These are phyloP conservation scores for Brassica balearica DNA, from an alignment of 441 rosid species.

Conservation along the genomic window DNA sequence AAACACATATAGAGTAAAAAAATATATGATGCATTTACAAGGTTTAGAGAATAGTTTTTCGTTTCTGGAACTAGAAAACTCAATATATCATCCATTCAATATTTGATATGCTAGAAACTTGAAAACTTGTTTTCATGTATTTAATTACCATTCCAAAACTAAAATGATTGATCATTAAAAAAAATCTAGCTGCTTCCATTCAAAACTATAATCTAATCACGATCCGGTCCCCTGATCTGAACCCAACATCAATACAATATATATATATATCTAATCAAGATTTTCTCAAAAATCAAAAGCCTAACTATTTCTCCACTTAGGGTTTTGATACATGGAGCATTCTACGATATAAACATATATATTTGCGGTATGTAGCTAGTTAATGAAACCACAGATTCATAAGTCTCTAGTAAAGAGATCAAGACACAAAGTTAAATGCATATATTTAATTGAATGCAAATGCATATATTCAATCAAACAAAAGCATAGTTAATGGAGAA, in stretches of 20 bases:
- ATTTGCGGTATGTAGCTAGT: constrained; percentile 12
- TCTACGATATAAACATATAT: background rate
- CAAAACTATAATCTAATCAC: constrained; percentile 27
- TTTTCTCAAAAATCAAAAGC: constrained; percentile 10
- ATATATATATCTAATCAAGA: background rate
- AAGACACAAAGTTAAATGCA: constrained; percentile 2
- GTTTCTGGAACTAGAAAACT: background rate
- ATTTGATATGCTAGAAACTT: constrained; percentile 21
- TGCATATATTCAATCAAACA: constrained; percentile 7
- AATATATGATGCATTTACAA: background rate
- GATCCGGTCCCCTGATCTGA: constrained; percentile 1
- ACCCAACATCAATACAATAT: background rate
- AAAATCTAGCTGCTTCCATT: background rate
- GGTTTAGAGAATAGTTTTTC: background rate
- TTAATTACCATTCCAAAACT: background rate
- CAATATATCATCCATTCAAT: background rate
- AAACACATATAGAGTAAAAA: background rate
- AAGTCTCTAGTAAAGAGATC: background rate
- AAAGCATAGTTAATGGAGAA: constrained; percentile 20
- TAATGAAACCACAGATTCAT: background rate
- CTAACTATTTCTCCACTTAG: constrained; percentile 27
- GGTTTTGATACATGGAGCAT: constrained; percentile 31
- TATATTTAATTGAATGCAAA: constrained; percentile 14
- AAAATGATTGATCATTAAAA: background rate
- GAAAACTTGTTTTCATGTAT: background rate